These are phyloP conservation scores for Pythium utonaiense DNA, from an alignment of 352 stramenopile genomes.

Conservation along the genomic window DNA sequence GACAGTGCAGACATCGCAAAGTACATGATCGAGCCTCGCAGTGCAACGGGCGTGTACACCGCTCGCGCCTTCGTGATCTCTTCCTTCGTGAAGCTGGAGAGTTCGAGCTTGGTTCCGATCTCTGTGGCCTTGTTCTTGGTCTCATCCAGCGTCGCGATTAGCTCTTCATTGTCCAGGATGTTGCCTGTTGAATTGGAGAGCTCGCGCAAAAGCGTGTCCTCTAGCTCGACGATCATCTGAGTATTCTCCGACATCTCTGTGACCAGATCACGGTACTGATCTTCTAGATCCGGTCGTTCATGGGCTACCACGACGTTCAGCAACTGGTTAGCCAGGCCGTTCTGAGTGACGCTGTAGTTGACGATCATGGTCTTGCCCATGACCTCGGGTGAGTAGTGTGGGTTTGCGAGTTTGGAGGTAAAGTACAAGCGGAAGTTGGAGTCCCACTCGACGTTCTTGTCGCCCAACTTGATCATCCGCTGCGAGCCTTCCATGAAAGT, in stretches of 20 bases:
- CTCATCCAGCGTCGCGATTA: conserved; percentile 93
- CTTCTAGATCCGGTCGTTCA: conserved; percentile 90
- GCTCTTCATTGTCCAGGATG: conserved; percentile 94
- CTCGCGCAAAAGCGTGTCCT: conserved; percentile 91
- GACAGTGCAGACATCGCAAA: conserved; percentile 90
- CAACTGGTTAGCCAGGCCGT: conserved; percentile 91
- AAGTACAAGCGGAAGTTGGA: conserved; percentile 93
- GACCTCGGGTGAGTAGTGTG: conserved; percentile 93
- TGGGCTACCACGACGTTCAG: conserved; percentile 93
- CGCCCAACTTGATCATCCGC: conserved; percentile 90
- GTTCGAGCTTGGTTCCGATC: conserved; percentile 91
- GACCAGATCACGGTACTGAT: conserved; percentile 91
- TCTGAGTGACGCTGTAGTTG: conserved; percentile 94
- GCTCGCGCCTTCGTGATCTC: conserved; percentile 90
- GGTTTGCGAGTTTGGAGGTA: conserved; percentile 93
- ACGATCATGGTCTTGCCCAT: conserved; percentile 97
- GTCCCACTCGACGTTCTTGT: conserved; percentile 95
- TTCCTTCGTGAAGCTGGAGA: conserved; percentile 92
- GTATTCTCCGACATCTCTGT: conserved; percentile 93
- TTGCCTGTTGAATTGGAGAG: conserved; percentile 89
- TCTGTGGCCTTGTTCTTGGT: conserved; percentile 94
- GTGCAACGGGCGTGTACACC: conserved; percentile 90
- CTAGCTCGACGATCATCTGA: conserved; percentile 90
- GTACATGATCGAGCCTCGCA: conserved; percentile 93
- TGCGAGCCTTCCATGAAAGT: conserved; percentile 90